Conservation (phyloP, 352 stramenopile species). For the Pythium oligandrum region DNA sequence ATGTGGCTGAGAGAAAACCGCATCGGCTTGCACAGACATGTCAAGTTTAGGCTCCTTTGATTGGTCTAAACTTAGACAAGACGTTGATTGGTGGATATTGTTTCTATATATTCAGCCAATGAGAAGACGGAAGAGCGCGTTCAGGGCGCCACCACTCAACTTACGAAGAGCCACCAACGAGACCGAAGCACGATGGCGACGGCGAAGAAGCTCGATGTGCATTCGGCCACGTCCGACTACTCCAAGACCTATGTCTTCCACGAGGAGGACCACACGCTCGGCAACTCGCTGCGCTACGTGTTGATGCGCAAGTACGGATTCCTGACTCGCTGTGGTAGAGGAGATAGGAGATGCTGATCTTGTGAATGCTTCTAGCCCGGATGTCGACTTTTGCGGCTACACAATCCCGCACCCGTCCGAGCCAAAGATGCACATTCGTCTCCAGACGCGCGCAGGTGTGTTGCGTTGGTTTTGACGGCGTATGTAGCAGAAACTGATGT, state of each 20-base stretch:
- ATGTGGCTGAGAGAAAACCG: constrained; percentile 4
- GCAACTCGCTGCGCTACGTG: constrained; percentile 89
- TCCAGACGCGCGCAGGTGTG: constrained; percentile 64
- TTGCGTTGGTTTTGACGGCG: no score
- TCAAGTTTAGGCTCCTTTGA: neutral
- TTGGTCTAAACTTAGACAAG: neutral
- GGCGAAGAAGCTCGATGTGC: constrained; percentile 78
- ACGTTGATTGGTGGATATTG: constrained; percentile 1
- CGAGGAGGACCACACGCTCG: constrained; percentile 88
- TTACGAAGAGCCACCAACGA: constrained; percentile 1
- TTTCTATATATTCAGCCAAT: neutral
- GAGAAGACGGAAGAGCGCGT: neutral
- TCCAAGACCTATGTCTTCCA: constrained; percentile 88
- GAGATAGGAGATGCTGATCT: constrained; percentile 3
- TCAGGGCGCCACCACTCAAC: neutral
- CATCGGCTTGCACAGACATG: constrained; percentile 5
- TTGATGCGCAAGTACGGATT: constrained; percentile 85
- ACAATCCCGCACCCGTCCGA: constrained; percentile 94
- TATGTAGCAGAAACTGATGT: no score
- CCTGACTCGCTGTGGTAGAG: neutral
- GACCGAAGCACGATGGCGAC: constrained; percentile 17
- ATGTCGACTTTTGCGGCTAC: constrained; percentile 94
- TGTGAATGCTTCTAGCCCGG: constrained; percentile 37
- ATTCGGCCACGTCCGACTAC: constrained; percentile 72
- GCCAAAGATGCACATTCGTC: constrained; percentile 91